Conservation (phyloP, 352 stramenopile species). For the Pythium vanterpoolii region DNA sequence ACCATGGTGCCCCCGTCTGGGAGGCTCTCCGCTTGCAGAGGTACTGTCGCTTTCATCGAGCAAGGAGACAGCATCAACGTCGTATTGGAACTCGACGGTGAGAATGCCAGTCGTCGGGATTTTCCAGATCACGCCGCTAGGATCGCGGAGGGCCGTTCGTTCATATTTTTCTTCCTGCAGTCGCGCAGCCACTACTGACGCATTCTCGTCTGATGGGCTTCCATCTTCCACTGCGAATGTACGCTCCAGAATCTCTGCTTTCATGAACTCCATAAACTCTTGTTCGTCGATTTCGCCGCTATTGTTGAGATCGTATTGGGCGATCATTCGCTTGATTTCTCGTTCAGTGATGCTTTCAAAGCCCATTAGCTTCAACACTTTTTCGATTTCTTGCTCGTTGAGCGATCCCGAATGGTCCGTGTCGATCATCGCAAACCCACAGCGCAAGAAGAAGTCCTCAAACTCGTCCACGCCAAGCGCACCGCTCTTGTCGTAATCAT, state of each 20-base stretch:
- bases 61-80: slow-evolving; percentile 3
- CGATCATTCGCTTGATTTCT: slow-evolving; percentile 46
- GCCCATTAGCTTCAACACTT: slow-evolving; percentile 50
- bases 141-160: slow-evolving; percentile 22
- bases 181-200: background rate
- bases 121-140: slow-evolving; percentile 37
- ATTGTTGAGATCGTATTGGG: slow-evolving; percentile 60
- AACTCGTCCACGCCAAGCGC: slow-evolving; percentile 46
- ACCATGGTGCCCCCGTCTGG: background rate
- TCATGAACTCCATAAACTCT: slow-evolving; percentile 80
- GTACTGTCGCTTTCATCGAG: background rate
- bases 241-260: slow-evolving; percentile 36
- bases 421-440: slow-evolving; percentile 62
- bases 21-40: background rate
- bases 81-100: slow-evolving; percentile 33
- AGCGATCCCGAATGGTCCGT: slow-evolving; percentile 50
- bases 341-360: slow-evolving; percentile 35
- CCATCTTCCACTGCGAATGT: background rate
- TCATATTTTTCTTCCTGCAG: slow-evolving; percentile 29
- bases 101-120: slow-evolving; percentile 35
- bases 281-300: slow-evolving; percentile 71
- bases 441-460: slow-evolving; percentile 50
- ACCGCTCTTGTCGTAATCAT: slow-evolving; percentile 53
- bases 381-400: slow-evolving; percentile 42
- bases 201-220: background rate